Base-by-base conservation (phyloP, 257 asterid genomes). In the Nicotiana attenuata region DNA sequence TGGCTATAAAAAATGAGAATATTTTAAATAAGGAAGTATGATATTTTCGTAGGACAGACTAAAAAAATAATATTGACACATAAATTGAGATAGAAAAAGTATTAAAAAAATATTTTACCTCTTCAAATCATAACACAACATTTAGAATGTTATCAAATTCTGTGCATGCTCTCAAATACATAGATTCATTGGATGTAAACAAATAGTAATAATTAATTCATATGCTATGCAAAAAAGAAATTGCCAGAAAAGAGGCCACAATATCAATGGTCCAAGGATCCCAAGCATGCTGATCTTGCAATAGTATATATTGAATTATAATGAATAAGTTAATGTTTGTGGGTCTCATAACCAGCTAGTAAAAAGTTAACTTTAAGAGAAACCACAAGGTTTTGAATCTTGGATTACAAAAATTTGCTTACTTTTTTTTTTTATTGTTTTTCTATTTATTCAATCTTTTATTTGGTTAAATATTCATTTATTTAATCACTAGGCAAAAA, bases 231-330 rank as follows among this genome's bases (percentile, higher is more conserved):
- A 69, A n/a, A 0, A 24, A 47, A 1, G 47, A 13, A 13, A 38
- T 38, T 38, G 22, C 45, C 41, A 50, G 79, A 75, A 73, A 73
- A 73, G 8, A 47, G 14, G 50, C 52, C 7, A 66, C 50, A 66
- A 17, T 31, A 66, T 50, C 45, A 73, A 73, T 73, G 79, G 79
- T 73, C 79, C 61, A 50, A 73, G 79, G 45, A 75, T 50, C 41
- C n/a, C 79, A 24, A 60, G 82, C 82, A 80, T 63, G 82, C 82
- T 53, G 82, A 80, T 80, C 79, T 73, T 75, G 79, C 45, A 75
- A 47, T 73, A 50, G 35, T 73, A 41, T 35, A 33, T 17, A 19
- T 73, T 24, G 38, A 14, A 69, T n/a, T 5, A 73, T 56, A 53
- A n/a, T 20, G 28, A 56, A 71, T 79, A 79, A 41, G 61, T 24